Conservation (phyloP, 192 early-diverging fungal species). For the Spizellomyces punctatus region DNA sequence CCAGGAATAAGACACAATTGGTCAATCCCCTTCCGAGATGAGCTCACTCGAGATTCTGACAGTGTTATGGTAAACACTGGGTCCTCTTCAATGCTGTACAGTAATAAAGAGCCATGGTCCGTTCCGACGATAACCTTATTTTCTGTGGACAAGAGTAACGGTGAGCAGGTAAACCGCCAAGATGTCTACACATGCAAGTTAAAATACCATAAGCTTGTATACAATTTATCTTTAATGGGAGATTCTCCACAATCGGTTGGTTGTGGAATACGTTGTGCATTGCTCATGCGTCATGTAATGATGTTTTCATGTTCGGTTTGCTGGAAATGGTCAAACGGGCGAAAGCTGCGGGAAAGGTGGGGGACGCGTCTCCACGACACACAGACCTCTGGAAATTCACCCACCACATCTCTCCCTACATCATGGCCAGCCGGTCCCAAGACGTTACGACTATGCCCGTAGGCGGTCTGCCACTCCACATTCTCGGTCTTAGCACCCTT, state of each 20-base stretch:
- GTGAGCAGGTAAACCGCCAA: not conserved
- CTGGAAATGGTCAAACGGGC: no score
- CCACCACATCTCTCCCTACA: no score
- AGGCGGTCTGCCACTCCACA: not conserved
- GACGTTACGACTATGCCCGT: not conserved
- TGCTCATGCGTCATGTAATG: not conserved
- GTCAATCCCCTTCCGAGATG: constrained; percentile 36
- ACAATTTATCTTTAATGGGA: constrained; percentile 41
- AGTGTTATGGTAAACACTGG: constrained; percentile 46
- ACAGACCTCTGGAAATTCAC: no score
- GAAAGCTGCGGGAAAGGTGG: no score
- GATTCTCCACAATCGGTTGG: constrained; percentile 43
- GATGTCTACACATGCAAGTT: not conserved
- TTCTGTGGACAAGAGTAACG: constrained; percentile 14
- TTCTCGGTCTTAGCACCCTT: not conserved
- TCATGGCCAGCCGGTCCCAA: no score
- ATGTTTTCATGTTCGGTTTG: no score
- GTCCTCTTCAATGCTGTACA: constrained; percentile 48
- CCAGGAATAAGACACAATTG: constrained; percentile 14
- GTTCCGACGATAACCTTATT: constrained; percentile 44
- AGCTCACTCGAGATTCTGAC: constrained; percentile 31
- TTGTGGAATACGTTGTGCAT: constrained; percentile 46
- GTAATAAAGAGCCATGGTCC: constrained; percentile 44
- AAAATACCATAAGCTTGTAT: constrained; percentile 34
- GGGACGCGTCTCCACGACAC: no score